Conservation (phyloP, 1,139 yeast genomes). For the Magnusiomyces ingens region DNA sequence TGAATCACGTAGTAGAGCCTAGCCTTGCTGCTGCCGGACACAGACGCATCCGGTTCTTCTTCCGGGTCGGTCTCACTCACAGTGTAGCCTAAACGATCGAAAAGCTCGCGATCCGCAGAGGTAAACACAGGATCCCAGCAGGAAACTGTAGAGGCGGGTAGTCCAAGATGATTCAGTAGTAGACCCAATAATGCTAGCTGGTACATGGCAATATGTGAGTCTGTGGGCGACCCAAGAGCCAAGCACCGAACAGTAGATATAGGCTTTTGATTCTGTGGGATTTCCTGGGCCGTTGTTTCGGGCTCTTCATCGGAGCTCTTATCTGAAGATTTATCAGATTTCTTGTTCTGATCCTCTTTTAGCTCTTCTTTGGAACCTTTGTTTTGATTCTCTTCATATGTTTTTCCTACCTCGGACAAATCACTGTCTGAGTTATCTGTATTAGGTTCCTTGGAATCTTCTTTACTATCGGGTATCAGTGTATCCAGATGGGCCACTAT, state of each 20-base stretch:
- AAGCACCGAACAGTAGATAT: conserved; percentile 48
- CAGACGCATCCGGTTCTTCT: conserved; percentile 22
- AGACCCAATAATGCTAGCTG: conserved; percentile 54
- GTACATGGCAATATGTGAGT: conserved; percentile 51
- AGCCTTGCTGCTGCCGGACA: conserved; percentile 13
- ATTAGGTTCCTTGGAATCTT: background rate
- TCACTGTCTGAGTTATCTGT: background rate
- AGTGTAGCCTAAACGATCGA: conserved; percentile 27
- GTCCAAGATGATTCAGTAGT: conserved; percentile 30
- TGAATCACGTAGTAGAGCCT: conserved; percentile 62
- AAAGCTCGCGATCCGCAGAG: conserved; percentile 36
- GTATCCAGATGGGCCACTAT: conserved; percentile 10
- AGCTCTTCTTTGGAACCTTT: background rate
- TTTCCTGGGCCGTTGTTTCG: background rate
- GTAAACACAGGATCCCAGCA: conserved; percentile 61
- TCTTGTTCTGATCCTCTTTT: background rate
- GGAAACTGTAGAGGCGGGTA: conserved; percentile 34
- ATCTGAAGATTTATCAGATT: background rate
- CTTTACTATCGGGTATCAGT: background rate
- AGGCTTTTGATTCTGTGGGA: background rate
- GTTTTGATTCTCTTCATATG: background rate
- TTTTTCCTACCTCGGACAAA: background rate
- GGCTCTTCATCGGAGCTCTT: background rate
- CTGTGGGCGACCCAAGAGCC: conserved; percentile 64
- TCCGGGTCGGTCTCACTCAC: conserved; percentile 23